phyloP scores from a whole-genome alignment of 108 stramenopile species.

The Fistulifera pelliculosa region DNA sequence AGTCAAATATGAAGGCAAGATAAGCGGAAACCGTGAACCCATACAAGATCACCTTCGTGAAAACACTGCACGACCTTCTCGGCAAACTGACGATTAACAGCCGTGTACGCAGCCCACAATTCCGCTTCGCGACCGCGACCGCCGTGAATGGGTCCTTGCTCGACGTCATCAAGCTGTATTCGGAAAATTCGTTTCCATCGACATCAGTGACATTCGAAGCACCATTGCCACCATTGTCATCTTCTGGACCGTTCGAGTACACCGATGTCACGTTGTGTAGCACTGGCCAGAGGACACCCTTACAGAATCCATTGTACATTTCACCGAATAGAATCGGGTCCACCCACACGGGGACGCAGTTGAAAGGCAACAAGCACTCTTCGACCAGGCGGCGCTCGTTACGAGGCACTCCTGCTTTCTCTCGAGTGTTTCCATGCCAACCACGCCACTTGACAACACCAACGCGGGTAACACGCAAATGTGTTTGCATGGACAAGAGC shows the following conservation, averaged over 20 bases:
- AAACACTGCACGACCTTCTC: slow-evolving; percentile 79
- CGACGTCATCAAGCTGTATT: slow-evolving; percentile 69
- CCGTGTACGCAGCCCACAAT: slow-evolving; percentile 84
- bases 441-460: slow-evolving; percentile 90
- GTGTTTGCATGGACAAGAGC: slow-evolving; percentile 87
- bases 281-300: slow-evolving; percentile 92
- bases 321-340: slow-evolving; percentile 70
- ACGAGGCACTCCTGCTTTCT: slow-evolving; percentile 54
- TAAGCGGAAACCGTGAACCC: slow-evolving; percentile 98
- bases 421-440: slow-evolving; percentile 70
- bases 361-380: slow-evolving; percentile 81
- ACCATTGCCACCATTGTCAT: slow-evolving; percentile 6
- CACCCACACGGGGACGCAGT: slow-evolving; percentile 96
- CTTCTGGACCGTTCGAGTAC: slow-evolving; percentile 41
- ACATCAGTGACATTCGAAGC: neutral
- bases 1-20: slow-evolving; percentile 91
- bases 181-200: slow-evolving; percentile 37
- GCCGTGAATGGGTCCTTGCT: slow-evolving; percentile 77
- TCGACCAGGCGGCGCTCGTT: slow-evolving; percentile 77
- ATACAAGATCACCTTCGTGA: slow-evolving; percentile 88
- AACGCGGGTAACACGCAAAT: slow-evolving; percentile 85
- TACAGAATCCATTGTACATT: slow-evolving; percentile 96
- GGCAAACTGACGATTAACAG: slow-evolving; percentile 87
- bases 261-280: slow-evolving; percentile 92
- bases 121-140: slow-evolving; percentile 78